A percentile compares a stretch with the other conserved stretches of the same genome.
Evolutionary conservation across 148 eudicot species (phyloP).

Genomic region (Bassia scoparia): DNA sequence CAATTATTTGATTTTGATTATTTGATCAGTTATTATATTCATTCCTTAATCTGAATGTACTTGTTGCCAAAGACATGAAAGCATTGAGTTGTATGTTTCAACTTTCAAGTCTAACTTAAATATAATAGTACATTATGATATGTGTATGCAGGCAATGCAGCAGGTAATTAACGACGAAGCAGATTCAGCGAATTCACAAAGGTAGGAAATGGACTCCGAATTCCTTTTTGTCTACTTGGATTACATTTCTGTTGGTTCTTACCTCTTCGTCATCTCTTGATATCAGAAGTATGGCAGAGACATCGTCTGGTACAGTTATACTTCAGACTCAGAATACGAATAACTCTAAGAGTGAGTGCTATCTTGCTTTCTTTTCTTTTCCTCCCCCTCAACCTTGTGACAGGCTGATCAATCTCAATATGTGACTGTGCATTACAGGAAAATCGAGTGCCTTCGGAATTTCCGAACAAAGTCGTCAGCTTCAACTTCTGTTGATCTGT

Average conservation of each 20-base stretch:
- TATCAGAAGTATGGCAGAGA: slow-evolving; percentile 7
- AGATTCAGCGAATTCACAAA: slow-evolving; percentile 54
- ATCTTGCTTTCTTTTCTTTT: background rate
- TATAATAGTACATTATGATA: background rate
- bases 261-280: background rate
- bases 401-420: no score
- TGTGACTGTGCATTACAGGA: background rate
- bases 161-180: slow-evolving; percentile 64
- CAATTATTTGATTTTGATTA: no score
- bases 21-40: no score
- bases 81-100: background rate
- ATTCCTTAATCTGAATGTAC: no score
- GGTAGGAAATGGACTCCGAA: slow-evolving; percentile 42
- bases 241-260: background rate
- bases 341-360: background rate
- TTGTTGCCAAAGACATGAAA: background rate
- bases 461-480: slow-evolving; percentile 1
- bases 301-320: slow-evolving; percentile 2
- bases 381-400: background rate
- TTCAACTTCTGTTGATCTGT: background rate
- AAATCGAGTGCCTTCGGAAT: background rate
- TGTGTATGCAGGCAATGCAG: slow-evolving; percentile 37
- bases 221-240: background rate
- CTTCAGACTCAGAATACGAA: background rate
- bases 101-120: no score